phyloP scores from a whole-genome alignment of 768 basidiomycete genomes.

The Tylopilus sp. region DNA sequence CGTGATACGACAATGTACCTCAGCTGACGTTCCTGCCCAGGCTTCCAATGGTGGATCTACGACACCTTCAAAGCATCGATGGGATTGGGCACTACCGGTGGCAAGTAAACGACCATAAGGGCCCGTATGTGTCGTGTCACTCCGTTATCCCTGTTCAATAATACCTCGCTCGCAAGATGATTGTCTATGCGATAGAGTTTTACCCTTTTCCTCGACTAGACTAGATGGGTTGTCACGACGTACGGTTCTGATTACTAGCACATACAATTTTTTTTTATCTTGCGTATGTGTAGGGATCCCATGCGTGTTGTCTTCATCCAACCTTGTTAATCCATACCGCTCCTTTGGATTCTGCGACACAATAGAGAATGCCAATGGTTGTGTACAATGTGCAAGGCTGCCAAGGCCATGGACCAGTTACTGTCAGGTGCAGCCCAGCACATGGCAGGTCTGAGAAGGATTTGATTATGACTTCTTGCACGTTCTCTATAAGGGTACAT shows the following conservation, averaged over 20 bases:
- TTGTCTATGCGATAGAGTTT: constrained; percentile 14
- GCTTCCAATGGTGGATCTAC: constrained; percentile 95
- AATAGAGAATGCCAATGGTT: too few species aligned
- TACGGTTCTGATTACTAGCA: not conserved
- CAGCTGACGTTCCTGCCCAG: constrained; percentile 31
- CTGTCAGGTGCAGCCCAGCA: too few species aligned
- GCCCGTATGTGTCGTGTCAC: not conserved
- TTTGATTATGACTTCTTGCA: too few species aligned
- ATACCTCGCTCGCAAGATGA: constrained; percentile 15
- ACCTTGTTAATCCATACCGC: not conserved
- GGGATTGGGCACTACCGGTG: constrained; percentile 86
- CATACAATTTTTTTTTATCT: not conserved
- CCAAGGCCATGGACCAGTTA: too few species aligned
- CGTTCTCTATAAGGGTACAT: too few species aligned
- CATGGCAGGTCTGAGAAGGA: too few species aligned
- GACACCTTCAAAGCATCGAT: constrained; percentile 81
- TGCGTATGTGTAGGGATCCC: not conserved
- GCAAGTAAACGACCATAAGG: constrained; percentile 55
- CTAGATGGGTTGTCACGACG: constrained; percentile 10
- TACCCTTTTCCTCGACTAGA: too few species aligned
- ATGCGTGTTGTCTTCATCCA: not conserved
- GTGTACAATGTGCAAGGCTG: too few species aligned
- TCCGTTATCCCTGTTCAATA: not conserved
- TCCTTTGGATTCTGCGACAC: not conserved
- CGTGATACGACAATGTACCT: not conserved